Percentiles rank a stretch among this genome's conserved stretches.
Conservation (phyloP, 148 eudicot genomes). For the Linanthus parryae region DNA sequence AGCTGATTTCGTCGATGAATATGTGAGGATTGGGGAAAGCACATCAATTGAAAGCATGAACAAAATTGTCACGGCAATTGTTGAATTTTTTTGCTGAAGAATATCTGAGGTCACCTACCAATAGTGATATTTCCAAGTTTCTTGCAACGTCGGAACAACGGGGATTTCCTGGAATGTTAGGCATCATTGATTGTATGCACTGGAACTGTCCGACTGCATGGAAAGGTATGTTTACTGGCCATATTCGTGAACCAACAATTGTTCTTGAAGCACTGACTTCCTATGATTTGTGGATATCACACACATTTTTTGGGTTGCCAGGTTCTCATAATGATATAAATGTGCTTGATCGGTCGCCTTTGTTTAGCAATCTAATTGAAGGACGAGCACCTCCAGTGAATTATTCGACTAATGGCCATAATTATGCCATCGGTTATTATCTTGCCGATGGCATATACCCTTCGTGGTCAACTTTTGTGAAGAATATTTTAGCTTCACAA, state of each 20-base stretch:
- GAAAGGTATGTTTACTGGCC: neutral
- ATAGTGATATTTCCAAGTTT: neutral
- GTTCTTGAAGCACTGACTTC: too few species aligned
- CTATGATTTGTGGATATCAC: neutral
- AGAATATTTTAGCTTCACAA: neutral
- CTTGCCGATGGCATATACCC: neutral
- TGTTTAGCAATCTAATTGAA: neutral
- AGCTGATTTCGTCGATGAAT: neutral
- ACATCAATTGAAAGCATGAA: neutral
- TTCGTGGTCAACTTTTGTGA: neutral
- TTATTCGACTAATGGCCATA: neutral
- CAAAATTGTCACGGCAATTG: neutral
- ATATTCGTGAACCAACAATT: neutral
- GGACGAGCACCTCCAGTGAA: neutral
- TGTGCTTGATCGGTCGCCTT: neutral
- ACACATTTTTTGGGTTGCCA: too few species aligned
- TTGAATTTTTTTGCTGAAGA: neutral
- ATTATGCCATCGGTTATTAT: neutral
- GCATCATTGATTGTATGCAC: neutral
- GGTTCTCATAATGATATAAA: conserved; percentile 1
- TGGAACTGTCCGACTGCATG: neutral
- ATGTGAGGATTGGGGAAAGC: conserved; percentile 5
- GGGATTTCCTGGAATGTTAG: neutral
- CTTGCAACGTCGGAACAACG: neutral
- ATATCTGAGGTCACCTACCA: neutral